phyloP scores from a whole-genome alignment of 805 yeast species.

The Starmerella bacillaris region DNA sequence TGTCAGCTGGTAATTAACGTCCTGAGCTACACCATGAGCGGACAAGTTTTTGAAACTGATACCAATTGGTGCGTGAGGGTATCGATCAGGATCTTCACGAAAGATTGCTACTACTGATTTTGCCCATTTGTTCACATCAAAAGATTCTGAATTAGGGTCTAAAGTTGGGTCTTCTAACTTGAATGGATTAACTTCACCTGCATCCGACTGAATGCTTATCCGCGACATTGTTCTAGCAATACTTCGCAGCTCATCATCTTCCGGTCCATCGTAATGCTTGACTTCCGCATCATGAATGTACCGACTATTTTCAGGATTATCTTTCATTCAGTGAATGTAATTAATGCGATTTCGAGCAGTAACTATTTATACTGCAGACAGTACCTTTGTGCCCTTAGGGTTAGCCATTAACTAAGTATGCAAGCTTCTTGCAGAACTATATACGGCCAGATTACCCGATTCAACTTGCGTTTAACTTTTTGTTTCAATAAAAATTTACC shows the following conservation, averaged over 20 bases:
- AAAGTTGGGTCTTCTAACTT: conserved; percentile 29
- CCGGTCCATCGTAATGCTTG: conserved; percentile 11
- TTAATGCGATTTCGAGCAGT: too few species aligned
- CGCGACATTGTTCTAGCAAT: conserved; percentile 9
- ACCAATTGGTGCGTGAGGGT: conserved; percentile 42
- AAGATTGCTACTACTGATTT: conserved; percentile 36
- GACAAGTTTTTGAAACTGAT: conserved; percentile 40
- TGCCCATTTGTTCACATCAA: conserved; percentile 46
- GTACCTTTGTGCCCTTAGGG: too few species aligned
- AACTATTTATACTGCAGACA: too few species aligned
- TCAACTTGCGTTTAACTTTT: too few species aligned
- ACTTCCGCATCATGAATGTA: too few species aligned
- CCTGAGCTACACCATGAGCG: conserved; percentile 45
- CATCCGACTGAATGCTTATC: neutral
- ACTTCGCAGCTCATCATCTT: conserved; percentile 4
- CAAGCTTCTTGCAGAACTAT: too few species aligned
- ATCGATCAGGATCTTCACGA: conserved; percentile 42
- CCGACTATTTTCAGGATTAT: too few species aligned
- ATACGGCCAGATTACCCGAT: too few species aligned
- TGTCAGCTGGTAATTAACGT: conserved; percentile 48
- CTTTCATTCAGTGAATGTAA: too few species aligned
- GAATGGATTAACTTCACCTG: neutral
- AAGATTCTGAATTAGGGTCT: conserved; percentile 41
- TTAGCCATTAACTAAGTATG: too few species aligned
- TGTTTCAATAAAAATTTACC: too few species aligned